Percentiles rank a stretch among this genome's conserved stretches.
Conservation (phyloP, 2,329 filamentous ascomycete species). For the Didymellaceae sp. region DNA sequence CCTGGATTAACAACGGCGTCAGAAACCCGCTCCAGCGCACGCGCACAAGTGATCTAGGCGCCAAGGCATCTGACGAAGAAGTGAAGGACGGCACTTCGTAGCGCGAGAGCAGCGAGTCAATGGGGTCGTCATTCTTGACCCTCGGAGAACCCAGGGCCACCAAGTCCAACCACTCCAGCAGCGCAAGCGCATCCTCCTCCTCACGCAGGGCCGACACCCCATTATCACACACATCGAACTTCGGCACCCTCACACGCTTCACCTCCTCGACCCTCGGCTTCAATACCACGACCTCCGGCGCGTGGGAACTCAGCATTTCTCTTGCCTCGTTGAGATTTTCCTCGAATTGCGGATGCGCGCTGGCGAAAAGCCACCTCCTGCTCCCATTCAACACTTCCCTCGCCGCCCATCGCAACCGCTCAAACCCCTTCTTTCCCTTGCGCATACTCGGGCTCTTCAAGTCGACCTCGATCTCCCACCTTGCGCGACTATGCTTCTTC, state of each 20-base stretch:
- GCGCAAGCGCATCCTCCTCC: conserved; percentile 68
- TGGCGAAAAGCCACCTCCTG: conserved; percentile 79
- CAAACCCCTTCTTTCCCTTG: conserved; percentile 82
- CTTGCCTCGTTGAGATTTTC: conserved; percentile 34
- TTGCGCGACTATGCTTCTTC: conserved; percentile 69
- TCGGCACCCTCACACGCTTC: conserved; percentile 36
- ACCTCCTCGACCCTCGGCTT: conserved; percentile 32
- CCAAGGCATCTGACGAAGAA: too few species aligned
- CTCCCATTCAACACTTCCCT: conserved; percentile 75
- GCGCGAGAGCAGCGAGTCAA: conserved; percentile 73
- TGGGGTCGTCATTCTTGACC: conserved; percentile 60
- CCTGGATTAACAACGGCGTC: conserved; percentile 41
- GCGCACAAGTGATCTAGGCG: conserved; percentile 34
- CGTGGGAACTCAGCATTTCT: conserved; percentile 38
- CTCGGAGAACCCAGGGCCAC: conserved; percentile 70
- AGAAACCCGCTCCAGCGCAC: conserved; percentile 55
- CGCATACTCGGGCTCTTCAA: conserved; percentile 78
- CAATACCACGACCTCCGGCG: conserved; percentile 40
- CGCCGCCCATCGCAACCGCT: conserved; percentile 77
- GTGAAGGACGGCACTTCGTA: conserved; percentile 66
- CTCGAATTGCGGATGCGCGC: conserved; percentile 51
- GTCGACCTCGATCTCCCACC: conserved; percentile 82
- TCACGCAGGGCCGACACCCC: conserved; percentile 51
- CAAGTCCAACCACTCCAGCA: conserved; percentile 80
- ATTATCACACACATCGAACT: conserved; percentile 23